A percentile compares a stretch with the other conserved stretches of the same genome.
Evolutionary conservation across 768 basidiomycete genomes (phyloP).

Genomic region (Termitomyces sp.): DNA sequence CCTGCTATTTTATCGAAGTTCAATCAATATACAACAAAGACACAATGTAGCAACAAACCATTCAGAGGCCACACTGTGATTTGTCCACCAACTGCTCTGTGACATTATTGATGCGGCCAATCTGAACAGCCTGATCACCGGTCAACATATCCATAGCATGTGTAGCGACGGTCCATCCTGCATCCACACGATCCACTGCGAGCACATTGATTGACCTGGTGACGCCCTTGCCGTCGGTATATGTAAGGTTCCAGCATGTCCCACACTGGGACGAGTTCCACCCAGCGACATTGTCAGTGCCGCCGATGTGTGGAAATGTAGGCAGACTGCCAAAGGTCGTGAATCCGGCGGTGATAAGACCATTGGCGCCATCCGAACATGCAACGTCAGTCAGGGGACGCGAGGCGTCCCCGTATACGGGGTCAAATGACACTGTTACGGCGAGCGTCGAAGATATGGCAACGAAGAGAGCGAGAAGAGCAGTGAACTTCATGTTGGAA

Average conservation of each 20-base stretch:
- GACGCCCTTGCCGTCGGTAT: constrained; percentile 19
- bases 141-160: constrained; percentile 32
- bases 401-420: constrained; percentile 30
- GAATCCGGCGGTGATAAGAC: constrained; percentile 32
- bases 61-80: constrained; percentile 20
- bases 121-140: constrained; percentile 14
- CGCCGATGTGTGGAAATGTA: constrained; percentile 49
- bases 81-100: constrained; percentile 11
- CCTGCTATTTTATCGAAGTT: not conserved
- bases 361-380: constrained; percentile 44
- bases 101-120: constrained; percentile 20
- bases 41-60: not conserved
- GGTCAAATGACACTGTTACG: constrained; percentile 29
- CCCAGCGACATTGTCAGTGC: constrained; percentile 33
- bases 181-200: constrained; percentile 33
- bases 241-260: constrained; percentile 49
- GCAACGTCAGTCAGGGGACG: constrained; percentile 30
- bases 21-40: not conserved
- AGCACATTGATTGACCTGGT: constrained; percentile 33
- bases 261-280: constrained; percentile 46
- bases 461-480: constrained; percentile 6
- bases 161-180: constrained; percentile 21
- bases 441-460: constrained; percentile 6
- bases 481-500: constrained; percentile 12
- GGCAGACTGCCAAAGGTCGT: constrained; percentile 41